These are phyloP conservation scores for Saccharomycopsis oosterbeekiorum DNA, from an alignment of 805 yeast species.

Conservation along the genomic window DNA sequence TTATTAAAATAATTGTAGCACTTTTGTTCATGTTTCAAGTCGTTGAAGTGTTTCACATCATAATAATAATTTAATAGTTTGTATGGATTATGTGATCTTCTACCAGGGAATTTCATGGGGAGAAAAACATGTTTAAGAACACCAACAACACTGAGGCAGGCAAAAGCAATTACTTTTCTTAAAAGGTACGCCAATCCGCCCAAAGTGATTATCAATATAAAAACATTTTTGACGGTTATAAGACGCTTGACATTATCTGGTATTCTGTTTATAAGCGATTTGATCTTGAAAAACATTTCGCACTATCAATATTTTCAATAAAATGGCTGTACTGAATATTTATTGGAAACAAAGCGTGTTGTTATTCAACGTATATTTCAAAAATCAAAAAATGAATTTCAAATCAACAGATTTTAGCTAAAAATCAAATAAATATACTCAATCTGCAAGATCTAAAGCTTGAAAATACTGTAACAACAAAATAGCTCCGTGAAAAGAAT, in stretches of 20 bases:
- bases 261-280: background rate
- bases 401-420: too few species aligned
- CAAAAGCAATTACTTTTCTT: background rate
- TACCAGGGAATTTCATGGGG: conserved; percentile 11
- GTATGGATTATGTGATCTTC: conserved; percentile 13
- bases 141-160: conserved; percentile 8
- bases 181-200: background rate
- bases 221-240: background rate
- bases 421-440: too few species aligned
- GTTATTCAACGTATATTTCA: too few species aligned
- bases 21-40: conserved; percentile 10
- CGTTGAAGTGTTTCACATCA: conserved; percentile 9
- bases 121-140: conserved; percentile 9
- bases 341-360: too few species aligned
- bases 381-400: too few species aligned
- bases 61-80: conserved; percentile 11
- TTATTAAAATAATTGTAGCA: conserved; percentile 13
- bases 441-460: too few species aligned
- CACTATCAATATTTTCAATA: too few species aligned
- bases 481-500: too few species aligned
- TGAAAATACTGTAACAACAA: too few species aligned
- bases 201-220: background rate
- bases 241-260: background rate
- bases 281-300: background rate
- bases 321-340: too few species aligned